Base-by-base conservation (phyloP, 2,329 filamentous ascomycete genomes). In the Pseudopyrenochaeta lycopersici region DNA sequence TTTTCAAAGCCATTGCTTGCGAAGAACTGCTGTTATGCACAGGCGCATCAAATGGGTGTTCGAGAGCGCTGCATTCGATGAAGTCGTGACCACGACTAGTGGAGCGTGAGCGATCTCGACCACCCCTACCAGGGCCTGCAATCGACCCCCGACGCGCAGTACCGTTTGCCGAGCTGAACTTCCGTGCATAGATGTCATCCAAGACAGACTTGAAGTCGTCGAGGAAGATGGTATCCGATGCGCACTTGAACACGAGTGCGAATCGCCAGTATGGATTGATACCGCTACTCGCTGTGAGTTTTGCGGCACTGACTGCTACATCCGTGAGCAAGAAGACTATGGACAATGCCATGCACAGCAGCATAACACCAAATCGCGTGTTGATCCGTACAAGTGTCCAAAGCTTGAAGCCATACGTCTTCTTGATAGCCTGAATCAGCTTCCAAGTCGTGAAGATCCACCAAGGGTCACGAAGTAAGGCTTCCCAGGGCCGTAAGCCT, bases 391-490 rank as follows among this genome's bases (percentile, higher is more conserved):
- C 38, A 3, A 74, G 49, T 1, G 54, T 55, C 58, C 54, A 64
- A 1, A 73, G 27, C 29, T 56, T 72, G 54, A 70, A 71, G 1
- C 62, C 58, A 32, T 75, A 74, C 2, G 72, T 70, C 58, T 72
- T 68, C 42, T 68, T 71, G 45, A 75, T 74, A 6, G 67, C 58
- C 29, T 63, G 51, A 23, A 72, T 61, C 7, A 74, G 55, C 38
- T 65, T 69, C 67, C 66, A 73, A 0, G 72, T 74, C 0, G 71
- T 75, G 33, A 73, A 74, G 12, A 74, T 74, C 72, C 72, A 74
- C 72, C 70, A 74, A 0, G 71, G 71, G 21, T 74, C 71, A 6
- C 71, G 65, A 5, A 66, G 31, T 1, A 74, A 55, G 1, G 72
- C 72, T 58, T 74, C 72, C 58, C 59, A 74, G 1, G 72, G 71